Evolutionary conservation across 305 asterid species (phyloP).

Genomic region (Plantago coronopus): DNA sequence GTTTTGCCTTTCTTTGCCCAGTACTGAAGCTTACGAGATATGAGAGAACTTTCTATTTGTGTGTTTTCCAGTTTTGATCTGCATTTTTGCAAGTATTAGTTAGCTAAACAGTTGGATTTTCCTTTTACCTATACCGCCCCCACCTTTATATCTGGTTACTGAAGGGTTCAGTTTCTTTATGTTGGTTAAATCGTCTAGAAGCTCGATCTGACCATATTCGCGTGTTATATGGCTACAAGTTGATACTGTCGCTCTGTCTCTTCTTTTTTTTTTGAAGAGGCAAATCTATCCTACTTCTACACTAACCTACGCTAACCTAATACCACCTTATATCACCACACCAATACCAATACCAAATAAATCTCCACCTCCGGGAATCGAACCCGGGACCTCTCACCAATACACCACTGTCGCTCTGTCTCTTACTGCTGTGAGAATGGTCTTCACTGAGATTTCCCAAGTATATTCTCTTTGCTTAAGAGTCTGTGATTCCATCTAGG

Average conservation of each 20-base stretch:
- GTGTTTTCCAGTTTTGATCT: slow-evolving; percentile 35
- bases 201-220: slow-evolving; percentile 29
- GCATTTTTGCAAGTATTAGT: slow-evolving; percentile 30
- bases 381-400: too few relatives aligned
- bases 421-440: too few relatives aligned
- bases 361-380: too few relatives aligned
- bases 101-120: slow-evolving; percentile 24
- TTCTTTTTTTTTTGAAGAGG: too few relatives aligned
- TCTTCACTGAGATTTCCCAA: slow-evolving; percentile 25
- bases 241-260: slow-evolving; percentile 19
- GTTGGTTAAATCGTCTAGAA: slow-evolving; percentile 20
- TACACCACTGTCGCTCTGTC: too few relatives aligned
- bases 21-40: slow-evolving; percentile 39
- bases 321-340: too few relatives aligned
- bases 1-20: slow-evolving; percentile 30
- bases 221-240: slow-evolving; percentile 27
- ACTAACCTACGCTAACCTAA: too few relatives aligned
- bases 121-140: slow-evolving; percentile 27
- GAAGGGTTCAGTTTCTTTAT: slow-evolving; percentile 22
- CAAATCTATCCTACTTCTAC: too few relatives aligned
- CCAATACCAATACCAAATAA: too few relatives aligned
- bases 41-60: slow-evolving; percentile 23
- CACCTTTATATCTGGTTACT: slow-evolving; percentile 28
- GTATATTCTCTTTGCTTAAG: slow-evolving; percentile 22
- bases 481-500: slow-evolving; percentile 25